Evolutionary conservation across 345 rosid species (phyloP).

Genomic region (Turnera subulata): DNA sequence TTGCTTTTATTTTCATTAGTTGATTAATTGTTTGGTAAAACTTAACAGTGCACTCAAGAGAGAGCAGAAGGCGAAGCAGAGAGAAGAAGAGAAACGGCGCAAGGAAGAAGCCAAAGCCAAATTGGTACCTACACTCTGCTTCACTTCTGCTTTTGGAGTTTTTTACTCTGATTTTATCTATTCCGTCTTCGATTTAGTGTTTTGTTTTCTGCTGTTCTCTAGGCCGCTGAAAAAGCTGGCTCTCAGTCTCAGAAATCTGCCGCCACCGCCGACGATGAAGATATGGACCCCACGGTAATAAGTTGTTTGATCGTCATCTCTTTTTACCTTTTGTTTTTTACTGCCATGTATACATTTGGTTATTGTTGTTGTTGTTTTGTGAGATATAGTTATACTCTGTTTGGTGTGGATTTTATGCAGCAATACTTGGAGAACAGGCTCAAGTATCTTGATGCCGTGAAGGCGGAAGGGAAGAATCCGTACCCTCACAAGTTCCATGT

Average conservation of each 20-base stretch:
- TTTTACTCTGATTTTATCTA: neutral
- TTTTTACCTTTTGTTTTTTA: neutral
- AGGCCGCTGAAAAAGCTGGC: conserved; percentile 41
- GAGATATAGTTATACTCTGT: too few relatives aligned
- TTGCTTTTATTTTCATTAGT: neutral
- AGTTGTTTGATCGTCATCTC: neutral
- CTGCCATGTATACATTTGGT: neutral
- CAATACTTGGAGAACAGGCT: conserved; percentile 86
- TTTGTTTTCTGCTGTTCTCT: conserved; percentile 4
- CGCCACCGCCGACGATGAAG: conserved; percentile 76
- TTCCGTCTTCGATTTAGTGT: neutral
- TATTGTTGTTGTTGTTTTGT: neutral
- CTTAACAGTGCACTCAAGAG: conserved; percentile 75
- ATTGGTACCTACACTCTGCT: conserved; percentile 12
- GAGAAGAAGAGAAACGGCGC: conserved; percentile 71
- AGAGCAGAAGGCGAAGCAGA: conserved; percentile 66
- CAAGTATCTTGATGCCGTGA: conserved; percentile 59
- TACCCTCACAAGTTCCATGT: conserved; percentile 82
- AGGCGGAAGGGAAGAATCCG: conserved; percentile 67
- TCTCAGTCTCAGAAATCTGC: conserved; percentile 14
- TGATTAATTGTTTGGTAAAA: neutral
- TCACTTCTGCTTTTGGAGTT: neutral
- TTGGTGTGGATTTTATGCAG: too few relatives aligned
- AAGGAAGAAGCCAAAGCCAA: conserved; percentile 66
- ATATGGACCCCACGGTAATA: conserved; percentile 90